phyloP scores from a whole-genome alignment of 768 basidiomycete species.

The Tulasnella sp. region DNA sequence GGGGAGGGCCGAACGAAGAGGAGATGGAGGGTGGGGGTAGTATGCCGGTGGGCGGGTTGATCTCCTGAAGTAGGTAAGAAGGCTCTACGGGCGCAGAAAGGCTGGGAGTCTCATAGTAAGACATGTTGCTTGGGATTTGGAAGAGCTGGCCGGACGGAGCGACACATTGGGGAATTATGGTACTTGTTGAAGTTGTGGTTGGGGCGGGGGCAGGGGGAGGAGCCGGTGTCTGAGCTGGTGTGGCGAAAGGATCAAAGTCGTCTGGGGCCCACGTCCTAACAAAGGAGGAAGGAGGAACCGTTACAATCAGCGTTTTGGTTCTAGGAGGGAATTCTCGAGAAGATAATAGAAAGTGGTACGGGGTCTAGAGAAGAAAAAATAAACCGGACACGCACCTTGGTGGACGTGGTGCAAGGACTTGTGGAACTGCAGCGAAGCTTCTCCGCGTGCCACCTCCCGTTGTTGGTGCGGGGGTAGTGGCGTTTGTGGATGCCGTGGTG shows the following conservation, averaged over 20 bases:
- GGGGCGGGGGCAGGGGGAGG: neutral
- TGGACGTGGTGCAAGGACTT: neutral
- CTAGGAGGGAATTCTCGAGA: neutral
- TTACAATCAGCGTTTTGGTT: neutral
- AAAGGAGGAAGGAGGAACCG: neutral
- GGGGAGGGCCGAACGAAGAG: neutral
- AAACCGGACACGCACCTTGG: neutral
- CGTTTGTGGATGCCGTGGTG: neutral
- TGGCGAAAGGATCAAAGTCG: neutral
- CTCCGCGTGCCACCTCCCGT: neutral
- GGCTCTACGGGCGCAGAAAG: neutral
- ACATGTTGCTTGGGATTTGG: conserved; percentile 5
- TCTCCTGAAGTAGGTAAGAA: neutral
- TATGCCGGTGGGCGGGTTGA: neutral
- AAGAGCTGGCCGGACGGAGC: neutral
- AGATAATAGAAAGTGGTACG: neutral
- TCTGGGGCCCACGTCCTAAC: neutral
- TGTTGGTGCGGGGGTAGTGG: neutral
- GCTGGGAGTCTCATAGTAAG: neutral
- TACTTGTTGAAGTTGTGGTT: neutral
- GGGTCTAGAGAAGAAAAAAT: neutral
- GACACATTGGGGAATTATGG: neutral
- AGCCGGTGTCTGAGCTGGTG: neutral
- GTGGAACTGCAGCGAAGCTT: neutral
- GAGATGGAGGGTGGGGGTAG: neutral